phyloP scores from a whole-genome alignment of 352 stramenopile genomes.

The Phytophthora parvispora region DNA sequence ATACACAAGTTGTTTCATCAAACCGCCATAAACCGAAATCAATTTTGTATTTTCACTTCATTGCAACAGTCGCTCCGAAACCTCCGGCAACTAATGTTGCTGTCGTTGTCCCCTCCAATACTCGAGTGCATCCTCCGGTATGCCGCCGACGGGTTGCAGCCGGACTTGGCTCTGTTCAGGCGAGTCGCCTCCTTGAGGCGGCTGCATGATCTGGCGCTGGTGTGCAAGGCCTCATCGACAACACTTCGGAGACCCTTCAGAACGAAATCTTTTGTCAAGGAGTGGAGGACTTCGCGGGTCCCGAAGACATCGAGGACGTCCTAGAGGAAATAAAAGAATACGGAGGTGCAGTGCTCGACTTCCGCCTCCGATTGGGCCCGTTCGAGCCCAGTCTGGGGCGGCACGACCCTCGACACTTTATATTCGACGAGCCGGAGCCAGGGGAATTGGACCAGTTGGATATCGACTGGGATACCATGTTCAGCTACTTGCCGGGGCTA shows the following conservation, averaged over 20 bases:
- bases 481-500: not conserved
- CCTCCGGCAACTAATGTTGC: not conserved
- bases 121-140: not conserved
- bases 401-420: not conserved
- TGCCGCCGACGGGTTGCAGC: not conserved
- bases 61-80: not conserved
- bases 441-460: not conserved
- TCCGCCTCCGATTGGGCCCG: not conserved
- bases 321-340: not conserved
- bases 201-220: not conserved
- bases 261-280: not conserved
- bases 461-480: constrained; percentile 2
- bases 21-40: no score
- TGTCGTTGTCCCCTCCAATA: not conserved
- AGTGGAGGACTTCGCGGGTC: not conserved
- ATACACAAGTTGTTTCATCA: no score
- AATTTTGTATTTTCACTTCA: no score
- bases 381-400: not conserved
- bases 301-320: not conserved
- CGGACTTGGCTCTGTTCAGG: not conserved
- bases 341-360: not conserved
- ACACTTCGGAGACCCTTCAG: not conserved
- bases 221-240: not conserved
- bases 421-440: not conserved
- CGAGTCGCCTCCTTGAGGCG: not conserved